Percentiles rank a stretch among this genome's conserved stretches.
Evolutionary conservation across 2,329 filamentous ascomycete genomes (phyloP).

Genomic region (Fusarium guadeloupense): DNA sequence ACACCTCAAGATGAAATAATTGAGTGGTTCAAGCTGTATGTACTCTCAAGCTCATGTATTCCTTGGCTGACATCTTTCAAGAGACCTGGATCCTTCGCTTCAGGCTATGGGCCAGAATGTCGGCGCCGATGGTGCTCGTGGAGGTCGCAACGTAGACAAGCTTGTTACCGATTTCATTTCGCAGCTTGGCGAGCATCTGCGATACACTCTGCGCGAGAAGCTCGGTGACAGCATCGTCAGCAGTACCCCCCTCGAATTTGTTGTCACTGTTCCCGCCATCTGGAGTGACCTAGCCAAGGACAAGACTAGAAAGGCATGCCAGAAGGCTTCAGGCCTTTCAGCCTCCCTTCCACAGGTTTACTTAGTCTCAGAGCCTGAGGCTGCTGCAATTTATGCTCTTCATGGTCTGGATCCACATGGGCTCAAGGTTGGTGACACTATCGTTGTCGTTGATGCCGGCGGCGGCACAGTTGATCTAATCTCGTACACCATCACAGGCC

Average conservation of each 20-base stretch:
- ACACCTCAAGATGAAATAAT: slow-evolving; percentile 51
- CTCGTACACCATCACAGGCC: slow-evolving; percentile 56
- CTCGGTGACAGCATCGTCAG: slow-evolving; percentile 54
- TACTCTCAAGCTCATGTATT: too few relatives aligned
- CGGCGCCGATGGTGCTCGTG: slow-evolving; percentile 38
- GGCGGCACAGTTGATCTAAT: slow-evolving; percentile 63
- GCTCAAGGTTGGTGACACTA: slow-evolving; percentile 54
- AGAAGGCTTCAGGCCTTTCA: slow-evolving; percentile 47
- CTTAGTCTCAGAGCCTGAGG: slow-evolving; percentile 60
- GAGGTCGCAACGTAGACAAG: slow-evolving; percentile 50
- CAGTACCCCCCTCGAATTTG: slow-evolving; percentile 57
- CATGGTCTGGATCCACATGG: slow-evolving; percentile 52
- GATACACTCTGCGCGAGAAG: slow-evolving; percentile 53
- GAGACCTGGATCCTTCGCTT: slow-evolving; percentile 51
- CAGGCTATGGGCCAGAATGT: slow-evolving; percentile 46
- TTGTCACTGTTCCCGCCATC: slow-evolving; percentile 65
- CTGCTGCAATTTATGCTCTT: slow-evolving; percentile 58
- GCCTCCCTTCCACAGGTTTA: slow-evolving; percentile 46
- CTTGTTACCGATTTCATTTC: slow-evolving; percentile 59
- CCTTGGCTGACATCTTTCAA: slow-evolving; percentile 27
- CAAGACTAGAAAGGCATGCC: slow-evolving; percentile 56
- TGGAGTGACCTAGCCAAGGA: slow-evolving; percentile 64
- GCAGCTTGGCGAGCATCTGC: slow-evolving; percentile 55
- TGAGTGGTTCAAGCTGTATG: slow-evolving; percentile 61
- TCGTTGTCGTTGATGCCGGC: slow-evolving; percentile 62